Evolutionary conservation across 1,139 yeast species (phyloP).

Genomic region (Nadsonia commutata): DNA sequence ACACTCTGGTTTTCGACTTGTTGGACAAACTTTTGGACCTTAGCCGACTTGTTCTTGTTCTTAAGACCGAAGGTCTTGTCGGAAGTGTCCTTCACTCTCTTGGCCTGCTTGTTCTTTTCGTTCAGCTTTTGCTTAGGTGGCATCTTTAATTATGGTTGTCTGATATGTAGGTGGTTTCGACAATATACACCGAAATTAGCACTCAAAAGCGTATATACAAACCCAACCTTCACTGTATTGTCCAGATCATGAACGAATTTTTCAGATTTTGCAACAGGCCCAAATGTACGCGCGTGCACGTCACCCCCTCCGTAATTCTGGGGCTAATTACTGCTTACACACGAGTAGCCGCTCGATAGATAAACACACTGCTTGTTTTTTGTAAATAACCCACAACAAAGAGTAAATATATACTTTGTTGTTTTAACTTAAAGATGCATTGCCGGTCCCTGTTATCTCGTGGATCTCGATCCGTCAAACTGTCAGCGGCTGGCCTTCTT

Average conservation of each 20-base stretch:
- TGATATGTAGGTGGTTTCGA: no score
- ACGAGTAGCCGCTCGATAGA: no score
- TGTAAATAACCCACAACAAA: no score
- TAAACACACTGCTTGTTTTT: no score
- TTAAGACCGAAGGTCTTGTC: conserved; percentile 93
- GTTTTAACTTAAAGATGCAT: no score
- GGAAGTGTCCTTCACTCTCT: conserved; percentile 55
- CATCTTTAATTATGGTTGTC: no score
- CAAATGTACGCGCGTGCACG: neutral
- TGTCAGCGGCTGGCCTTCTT: neutral
- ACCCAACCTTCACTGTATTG: no score
- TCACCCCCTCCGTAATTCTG: neutral
- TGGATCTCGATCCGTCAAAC: neutral
- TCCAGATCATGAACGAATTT: neutral
- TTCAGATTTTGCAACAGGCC: neutral
- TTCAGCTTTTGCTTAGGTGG: conserved; percentile 54
- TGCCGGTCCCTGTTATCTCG: no score
- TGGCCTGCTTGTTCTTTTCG: conserved; percentile 48
- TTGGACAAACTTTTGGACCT: conserved; percentile 71
- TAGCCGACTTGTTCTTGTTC: conserved; percentile 65
- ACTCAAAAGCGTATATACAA: no score
- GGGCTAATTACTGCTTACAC: no score
- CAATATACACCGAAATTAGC: no score
- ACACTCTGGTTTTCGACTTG: conserved; percentile 58
- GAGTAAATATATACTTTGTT: no score